These are phyloP conservation scores for Naganishia onofrii DNA, from an alignment of 768 basidiomycete genomes.

Conservation along the genomic window DNA sequence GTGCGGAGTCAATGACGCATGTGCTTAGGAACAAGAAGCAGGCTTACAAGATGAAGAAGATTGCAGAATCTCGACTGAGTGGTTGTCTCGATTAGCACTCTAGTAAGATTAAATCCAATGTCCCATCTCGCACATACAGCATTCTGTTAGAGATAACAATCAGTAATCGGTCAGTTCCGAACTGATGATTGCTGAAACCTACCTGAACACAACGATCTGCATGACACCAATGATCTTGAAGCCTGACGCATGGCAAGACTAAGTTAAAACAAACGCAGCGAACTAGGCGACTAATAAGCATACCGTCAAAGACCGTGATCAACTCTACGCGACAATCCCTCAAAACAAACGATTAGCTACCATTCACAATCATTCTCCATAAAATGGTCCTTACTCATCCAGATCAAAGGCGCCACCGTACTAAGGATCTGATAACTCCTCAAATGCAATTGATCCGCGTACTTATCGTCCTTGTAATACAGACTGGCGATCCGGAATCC, in stretches of 20 bases:
- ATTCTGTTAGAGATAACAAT: constrained; percentile 55
- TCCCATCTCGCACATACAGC: constrained; percentile 54
- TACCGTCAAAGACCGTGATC: constrained; percentile 49
- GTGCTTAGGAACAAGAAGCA: constrained; percentile 29
- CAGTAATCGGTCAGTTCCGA: neutral
- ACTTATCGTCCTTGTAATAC: constrained; percentile 50
- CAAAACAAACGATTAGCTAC: neutral
- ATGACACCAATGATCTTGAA: constrained; percentile 87
- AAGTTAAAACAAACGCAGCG: too few relatives aligned
- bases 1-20: neutral
- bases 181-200: neutral
- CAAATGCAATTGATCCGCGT: constrained; percentile 54
- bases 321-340: constrained; percentile 12
- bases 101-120: neutral
- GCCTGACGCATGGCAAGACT: too few relatives aligned
- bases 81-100: neutral
- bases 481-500: constrained; percentile 66
- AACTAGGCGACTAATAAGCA: neutral
- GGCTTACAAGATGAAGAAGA: constrained; percentile 73
- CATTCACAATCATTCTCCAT: neutral
- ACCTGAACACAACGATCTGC: constrained; percentile 83
- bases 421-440: constrained; percentile 84
- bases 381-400: constrained; percentile 54
- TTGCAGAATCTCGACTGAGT: constrained; percentile 68
- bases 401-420: constrained; percentile 82